Evolutionary conservation across 2,329 filamentous ascomycete species (phyloP).

Genomic region (Exophiala xenobiotica): DNA sequence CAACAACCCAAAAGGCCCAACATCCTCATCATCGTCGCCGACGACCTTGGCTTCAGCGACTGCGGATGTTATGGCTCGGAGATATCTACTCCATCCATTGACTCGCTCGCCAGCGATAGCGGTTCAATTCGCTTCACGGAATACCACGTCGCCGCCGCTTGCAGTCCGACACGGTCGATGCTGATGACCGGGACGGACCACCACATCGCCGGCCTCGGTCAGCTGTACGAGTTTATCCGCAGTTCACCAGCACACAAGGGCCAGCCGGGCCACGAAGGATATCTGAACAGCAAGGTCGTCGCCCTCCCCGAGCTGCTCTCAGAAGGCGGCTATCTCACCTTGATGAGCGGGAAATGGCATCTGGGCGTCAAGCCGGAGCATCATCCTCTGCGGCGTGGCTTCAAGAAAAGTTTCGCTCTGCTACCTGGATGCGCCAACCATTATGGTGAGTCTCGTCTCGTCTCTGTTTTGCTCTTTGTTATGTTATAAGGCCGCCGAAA

Average conservation of each 20-base stretch:
- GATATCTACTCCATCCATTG: constrained; percentile 32
- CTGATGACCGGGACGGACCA: constrained; percentile 35
- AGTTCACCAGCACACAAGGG: constrained; percentile 23
- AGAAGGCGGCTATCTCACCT: background rate
- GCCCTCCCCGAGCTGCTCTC: background rate
- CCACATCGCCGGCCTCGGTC: constrained; percentile 35
- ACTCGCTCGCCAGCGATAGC: constrained; percentile 1
- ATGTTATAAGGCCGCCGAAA: background rate
- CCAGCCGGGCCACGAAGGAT: constrained; percentile 38
- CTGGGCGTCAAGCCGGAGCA: background rate
- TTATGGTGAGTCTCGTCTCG: constrained; percentile 29
- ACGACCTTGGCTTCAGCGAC: constrained; percentile 35
- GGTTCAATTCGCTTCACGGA: constrained; percentile 31
- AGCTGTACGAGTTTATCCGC: constrained; percentile 31
- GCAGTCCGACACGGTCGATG: constrained; percentile 36
- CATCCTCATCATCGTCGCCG: constrained; percentile 34
- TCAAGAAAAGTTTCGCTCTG: background rate
- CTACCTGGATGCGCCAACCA: constrained; percentile 38
- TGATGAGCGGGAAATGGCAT: background rate
- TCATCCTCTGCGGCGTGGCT: background rate
- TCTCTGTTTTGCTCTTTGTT: background rate
- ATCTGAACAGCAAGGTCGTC: constrained; percentile 31
- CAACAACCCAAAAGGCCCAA: constrained; percentile 32
- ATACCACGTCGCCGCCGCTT: constrained; percentile 33
- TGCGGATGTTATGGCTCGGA: constrained; percentile 32